Percentiles rank a stretch among this genome's conserved stretches.
These are phyloP conservation scores for Vigna reflexopilosa DNA, from an alignment of 306 rosid genomes.

Conservation along the genomic window DNA sequence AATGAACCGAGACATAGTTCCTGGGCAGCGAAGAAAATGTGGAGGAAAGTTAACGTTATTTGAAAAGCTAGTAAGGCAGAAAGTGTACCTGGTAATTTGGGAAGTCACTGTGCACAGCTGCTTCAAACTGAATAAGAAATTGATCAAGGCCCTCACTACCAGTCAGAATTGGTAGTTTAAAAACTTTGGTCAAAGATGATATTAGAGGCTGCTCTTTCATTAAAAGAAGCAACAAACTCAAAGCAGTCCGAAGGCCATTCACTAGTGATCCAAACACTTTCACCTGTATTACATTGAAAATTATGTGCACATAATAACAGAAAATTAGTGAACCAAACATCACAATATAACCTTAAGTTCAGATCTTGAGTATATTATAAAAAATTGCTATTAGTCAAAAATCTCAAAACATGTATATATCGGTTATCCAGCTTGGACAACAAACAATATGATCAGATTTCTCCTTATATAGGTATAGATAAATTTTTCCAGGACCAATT, in stretches of 20 bases:
- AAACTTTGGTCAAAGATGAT: slow-evolving; percentile 59
- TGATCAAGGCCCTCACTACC: slow-evolving; percentile 77
- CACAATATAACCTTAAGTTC: slow-evolving; percentile 2
- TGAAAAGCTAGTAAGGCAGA: slow-evolving; percentile 8
- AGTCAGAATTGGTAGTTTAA: slow-evolving; percentile 65
- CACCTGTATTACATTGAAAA: slow-evolving; percentile 64
- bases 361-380: slow-evolving; percentile 10
- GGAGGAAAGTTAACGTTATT: neutral
- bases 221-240: slow-evolving; percentile 70
- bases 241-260: slow-evolving; percentile 82
- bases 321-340: neutral
- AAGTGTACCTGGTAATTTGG: slow-evolving; percentile 75
- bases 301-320: slow-evolving; percentile 24
- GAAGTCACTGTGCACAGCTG: slow-evolving; percentile 88
- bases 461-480: neutral
- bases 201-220: slow-evolving; percentile 65
- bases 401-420: neutral
- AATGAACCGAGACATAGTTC: neutral
- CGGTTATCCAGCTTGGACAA: slow-evolving; percentile 14
- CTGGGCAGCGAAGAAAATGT: neutral
- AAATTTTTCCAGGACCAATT: neutral
- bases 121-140: slow-evolving; percentile 90
- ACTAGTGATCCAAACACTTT: slow-evolving; percentile 86
- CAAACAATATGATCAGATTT: slow-evolving; percentile 4
- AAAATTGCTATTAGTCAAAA: slow-evolving; percentile 15